Evolutionary conservation across 192 early-diverging fungal genomes (phyloP), one percentile per base, ranked within the genome.

Genomic region (Coemansia sp.): DNA sequence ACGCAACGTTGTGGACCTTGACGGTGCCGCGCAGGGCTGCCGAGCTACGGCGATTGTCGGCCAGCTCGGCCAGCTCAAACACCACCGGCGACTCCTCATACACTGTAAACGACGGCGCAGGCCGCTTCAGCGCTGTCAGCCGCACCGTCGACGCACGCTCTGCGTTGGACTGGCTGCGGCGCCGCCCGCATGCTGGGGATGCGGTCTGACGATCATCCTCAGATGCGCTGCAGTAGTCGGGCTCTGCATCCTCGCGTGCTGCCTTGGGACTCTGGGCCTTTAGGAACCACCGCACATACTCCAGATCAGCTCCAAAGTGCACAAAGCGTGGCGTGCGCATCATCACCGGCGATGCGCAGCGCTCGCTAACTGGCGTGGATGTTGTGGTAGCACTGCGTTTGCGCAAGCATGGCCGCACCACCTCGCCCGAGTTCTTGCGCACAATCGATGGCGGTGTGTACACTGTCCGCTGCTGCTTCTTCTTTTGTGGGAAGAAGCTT

Each of bases 1-100:
- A 98, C 2, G 89, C 92, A 17, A 96, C 65, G 75, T 98, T 98
- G 54, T 88, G 86, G 6, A 94, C 91, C 57, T 90, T 78, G 41
- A 95, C 70, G 8, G 80, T 85, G 63, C 90, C 92, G 31, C 80
- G 64, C 14, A 93, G 69, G 21, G 74, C 59, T 1, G 84, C 61
- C 10, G 72, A 64, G 19, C 67, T 41, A 37, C 57, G 64, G 59
- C 87, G 84, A 67, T 82, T 82, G 61, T 83, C 69, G 2, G 70
- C 64, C 56, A 86, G 60, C 66, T 71, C 57, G 6, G 89, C 64
- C 16, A 64, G 74, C 67, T 92, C 89, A 19, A 93, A 72, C 12
- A 80, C 73, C 9, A 92, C 79, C 8, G 84, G 76, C 14, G 61
- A 55, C 57, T 62, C 52, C 69, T 84, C 84, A 52, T 74, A 86